Conservation (phyloP, 1,139 yeast genomes). For the Pichia sp. region DNA sequence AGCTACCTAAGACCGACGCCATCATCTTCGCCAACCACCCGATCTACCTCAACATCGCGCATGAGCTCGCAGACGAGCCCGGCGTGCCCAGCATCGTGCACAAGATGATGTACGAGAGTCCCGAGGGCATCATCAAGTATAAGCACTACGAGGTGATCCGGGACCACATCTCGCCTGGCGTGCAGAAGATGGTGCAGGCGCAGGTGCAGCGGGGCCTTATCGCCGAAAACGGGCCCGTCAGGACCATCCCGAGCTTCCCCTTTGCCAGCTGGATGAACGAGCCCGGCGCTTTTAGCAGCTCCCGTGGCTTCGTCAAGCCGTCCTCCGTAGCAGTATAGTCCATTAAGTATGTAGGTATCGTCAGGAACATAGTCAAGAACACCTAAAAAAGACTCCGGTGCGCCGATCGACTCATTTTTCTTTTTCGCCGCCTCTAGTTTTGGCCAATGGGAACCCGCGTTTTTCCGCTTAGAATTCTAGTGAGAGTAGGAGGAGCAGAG, state of each 20-base stretch:
- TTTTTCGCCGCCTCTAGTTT: no score
- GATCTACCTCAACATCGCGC: constrained; percentile 48
- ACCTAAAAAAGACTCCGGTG: background rate
- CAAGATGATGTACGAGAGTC: constrained; percentile 57
- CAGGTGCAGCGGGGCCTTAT: constrained; percentile 54
- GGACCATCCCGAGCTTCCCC: constrained; percentile 57
- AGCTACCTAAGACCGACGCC: constrained; percentile 44
- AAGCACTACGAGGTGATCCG: constrained; percentile 51
- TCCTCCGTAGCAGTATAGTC: no score
- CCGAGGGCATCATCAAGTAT: constrained; percentile 55
- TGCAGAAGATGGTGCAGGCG: constrained; percentile 48
- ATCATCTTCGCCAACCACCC: constrained; percentile 63
- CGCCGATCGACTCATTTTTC: background rate
- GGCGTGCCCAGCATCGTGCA: constrained; percentile 55
- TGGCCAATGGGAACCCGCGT: constrained; percentile 8
- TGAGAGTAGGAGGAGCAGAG: no score
- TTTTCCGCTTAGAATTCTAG: constrained; percentile 2
- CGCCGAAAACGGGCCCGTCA: constrained; percentile 28
- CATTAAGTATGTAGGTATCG: no score
- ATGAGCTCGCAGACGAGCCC: constrained; percentile 67
- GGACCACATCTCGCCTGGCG: constrained; percentile 50
- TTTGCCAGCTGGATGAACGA: constrained; percentile 40
- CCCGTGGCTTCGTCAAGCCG: background rate
- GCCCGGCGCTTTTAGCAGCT: background rate
- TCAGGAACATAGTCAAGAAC: no score